Conservation (phyloP, 352 stramenopile genomes). For the Globisporangium okanoganense region DNA sequence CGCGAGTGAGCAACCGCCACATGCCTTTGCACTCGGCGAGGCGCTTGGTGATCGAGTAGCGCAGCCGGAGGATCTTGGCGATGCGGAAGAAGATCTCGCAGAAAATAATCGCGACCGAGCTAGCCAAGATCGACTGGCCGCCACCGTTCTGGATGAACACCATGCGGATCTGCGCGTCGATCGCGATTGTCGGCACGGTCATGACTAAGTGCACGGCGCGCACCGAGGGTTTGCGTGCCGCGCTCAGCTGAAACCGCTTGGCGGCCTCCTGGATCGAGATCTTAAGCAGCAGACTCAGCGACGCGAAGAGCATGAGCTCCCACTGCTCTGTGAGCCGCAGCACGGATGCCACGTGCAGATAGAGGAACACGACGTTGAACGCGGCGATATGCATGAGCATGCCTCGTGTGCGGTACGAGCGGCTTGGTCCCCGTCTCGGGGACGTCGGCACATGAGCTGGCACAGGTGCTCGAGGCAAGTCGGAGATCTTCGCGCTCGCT, state of each 20-base stretch:
- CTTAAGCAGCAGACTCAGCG: constrained; percentile 25
- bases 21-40: constrained; percentile 24
- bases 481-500: not conserved
- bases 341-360: constrained; percentile 20
- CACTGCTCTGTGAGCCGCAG: constrained; percentile 20
- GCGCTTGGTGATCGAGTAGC: constrained; percentile 17
- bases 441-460: not conserved
- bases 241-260: constrained; percentile 22
- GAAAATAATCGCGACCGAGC: constrained; percentile 25
- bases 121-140: constrained; percentile 11
- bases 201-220: constrained; percentile 23
- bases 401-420: constrained; percentile 9
- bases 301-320: constrained; percentile 23
- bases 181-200: constrained; percentile 28
- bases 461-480: not conserved
- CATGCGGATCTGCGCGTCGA: constrained; percentile 32
- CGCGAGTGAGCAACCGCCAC: constrained; percentile 24
- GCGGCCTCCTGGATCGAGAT: constrained; percentile 27
- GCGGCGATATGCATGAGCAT: constrained; percentile 13
- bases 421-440: constrained; percentile 1
- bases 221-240: constrained; percentile 15
- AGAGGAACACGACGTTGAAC: constrained; percentile 17
- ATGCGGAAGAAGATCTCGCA: constrained; percentile 32
- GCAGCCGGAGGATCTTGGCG: constrained; percentile 29
- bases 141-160: constrained; percentile 25